These are phyloP conservation scores for Mycena kentingensis DNA, from an alignment of 768 basidiomycete species.

Conservation along the genomic window DNA sequence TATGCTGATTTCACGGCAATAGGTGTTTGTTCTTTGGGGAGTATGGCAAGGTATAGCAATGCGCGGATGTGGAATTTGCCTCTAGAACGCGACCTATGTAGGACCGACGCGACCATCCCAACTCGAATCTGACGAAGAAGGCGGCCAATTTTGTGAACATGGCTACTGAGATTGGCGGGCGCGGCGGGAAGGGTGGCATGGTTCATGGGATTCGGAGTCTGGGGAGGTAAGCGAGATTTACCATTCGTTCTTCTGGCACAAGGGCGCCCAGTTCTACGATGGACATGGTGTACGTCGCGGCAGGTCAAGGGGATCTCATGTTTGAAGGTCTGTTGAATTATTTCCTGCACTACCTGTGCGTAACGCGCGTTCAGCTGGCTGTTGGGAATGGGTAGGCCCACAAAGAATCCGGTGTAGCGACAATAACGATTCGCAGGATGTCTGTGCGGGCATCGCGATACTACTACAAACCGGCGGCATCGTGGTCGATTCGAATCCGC, in stretches of 20 bases:
- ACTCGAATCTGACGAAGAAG: constrained; percentile 26
- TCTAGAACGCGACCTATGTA: too few species aligned
- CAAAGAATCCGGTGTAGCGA: neutral
- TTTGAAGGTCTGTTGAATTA: constrained; percentile 21
- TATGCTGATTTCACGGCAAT: neutral
- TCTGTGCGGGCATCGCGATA: constrained; percentile 28
- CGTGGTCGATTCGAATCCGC: constrained; percentile 28
- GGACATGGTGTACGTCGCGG: constrained; percentile 30
- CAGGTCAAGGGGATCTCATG: constrained; percentile 30
- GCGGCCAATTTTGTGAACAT: constrained; percentile 28
- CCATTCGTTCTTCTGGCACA: neutral
- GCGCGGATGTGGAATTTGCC: too few species aligned
- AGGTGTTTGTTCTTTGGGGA: constrained; percentile 29
- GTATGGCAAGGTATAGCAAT: constrained; percentile 31
- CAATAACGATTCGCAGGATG: constrained; percentile 16
- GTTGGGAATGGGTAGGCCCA: constrained; percentile 29
- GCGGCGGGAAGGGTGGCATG: constrained; percentile 28
- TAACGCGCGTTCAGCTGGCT: too few species aligned
- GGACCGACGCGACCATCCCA: constrained; percentile 25
- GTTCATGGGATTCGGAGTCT: constrained; percentile 29
- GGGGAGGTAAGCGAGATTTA: constrained; percentile 18
- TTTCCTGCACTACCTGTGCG: neutral
- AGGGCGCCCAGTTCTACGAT: constrained; percentile 25
- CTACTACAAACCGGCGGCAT: constrained; percentile 31
- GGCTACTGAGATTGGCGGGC: constrained; percentile 28